phyloP scores from a whole-genome alignment of 306 rosid genomes.

The Mimosa bimucronata region DNA sequence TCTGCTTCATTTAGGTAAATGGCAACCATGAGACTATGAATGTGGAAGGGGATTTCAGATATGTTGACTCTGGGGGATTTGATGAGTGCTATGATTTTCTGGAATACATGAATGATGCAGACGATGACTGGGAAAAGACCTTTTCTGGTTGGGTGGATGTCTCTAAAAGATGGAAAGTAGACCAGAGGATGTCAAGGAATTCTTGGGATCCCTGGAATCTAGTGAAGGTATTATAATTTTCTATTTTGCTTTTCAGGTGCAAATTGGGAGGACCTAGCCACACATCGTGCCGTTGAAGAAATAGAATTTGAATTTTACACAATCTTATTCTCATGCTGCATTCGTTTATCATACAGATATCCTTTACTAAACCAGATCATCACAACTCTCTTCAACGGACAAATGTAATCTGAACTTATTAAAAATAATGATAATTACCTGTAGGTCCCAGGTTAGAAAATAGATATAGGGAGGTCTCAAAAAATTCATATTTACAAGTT shows the following conservation, averaged over 20 bases:
- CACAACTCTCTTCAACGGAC: neutral
- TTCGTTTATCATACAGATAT: neutral
- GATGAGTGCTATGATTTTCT: conserved; percentile 81
- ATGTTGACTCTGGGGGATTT: conserved; percentile 75
- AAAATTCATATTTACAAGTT: neutral
- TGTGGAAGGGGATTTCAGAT: conserved; percentile 95
- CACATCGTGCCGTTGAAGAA: neutral
- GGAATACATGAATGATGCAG: conserved; percentile 63
- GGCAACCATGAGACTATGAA: conserved; percentile 98
- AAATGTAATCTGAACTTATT: conserved; percentile 2
- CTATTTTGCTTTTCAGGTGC: conserved; percentile 26
- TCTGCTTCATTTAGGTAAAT: conserved; percentile 60
- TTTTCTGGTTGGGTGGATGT: conserved; percentile 72
- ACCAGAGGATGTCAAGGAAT: conserved; percentile 49
- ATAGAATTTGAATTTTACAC: neutral
- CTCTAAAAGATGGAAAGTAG: conserved; percentile 67
- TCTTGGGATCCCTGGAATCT: conserved; percentile 83
- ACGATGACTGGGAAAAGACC: conserved; percentile 69
- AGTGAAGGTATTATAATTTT: conserved; percentile 72
- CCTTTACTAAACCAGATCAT: neutral
- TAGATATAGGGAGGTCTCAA: neutral
- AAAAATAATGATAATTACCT: neutral
- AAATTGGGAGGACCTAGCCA: conserved; percentile 9
- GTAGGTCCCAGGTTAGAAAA: neutral
- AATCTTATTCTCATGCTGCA: neutral